A percentile compares a stretch with the other conserved stretches of the same genome.
Evolutionary conservation across 306 rosid species (phyloP).

Genomic region (Vigna mungo): DNA sequence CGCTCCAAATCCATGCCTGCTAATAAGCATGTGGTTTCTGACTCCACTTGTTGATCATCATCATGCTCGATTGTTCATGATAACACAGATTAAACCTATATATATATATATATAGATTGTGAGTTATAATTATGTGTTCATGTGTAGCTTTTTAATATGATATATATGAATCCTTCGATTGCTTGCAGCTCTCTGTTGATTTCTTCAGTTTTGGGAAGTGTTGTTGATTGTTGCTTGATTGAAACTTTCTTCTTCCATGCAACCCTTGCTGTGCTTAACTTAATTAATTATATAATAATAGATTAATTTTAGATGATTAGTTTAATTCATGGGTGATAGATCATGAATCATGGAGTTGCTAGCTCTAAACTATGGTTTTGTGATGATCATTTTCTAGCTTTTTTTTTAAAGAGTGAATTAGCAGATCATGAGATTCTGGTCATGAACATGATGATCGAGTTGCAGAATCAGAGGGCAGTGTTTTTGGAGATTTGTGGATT

Average conservation of each 20-base stretch:
- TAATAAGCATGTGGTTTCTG: constrained; percentile 27
- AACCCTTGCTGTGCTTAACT: background rate
- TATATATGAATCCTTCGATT: constrained; percentile 6
- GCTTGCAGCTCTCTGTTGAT: constrained; percentile 11
- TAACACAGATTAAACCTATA: background rate
- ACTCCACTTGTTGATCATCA: constrained; percentile 16
- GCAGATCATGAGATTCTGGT: background rate
- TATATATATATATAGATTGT: background rate
- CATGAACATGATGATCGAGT: background rate
- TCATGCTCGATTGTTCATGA: background rate
- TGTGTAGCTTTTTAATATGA: background rate
- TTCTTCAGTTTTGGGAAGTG: background rate
- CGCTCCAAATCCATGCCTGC: constrained; percentile 68
- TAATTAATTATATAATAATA: too few relatives aligned
- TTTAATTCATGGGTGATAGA: too few relatives aligned
- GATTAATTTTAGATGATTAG: background rate
- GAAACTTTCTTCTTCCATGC: constrained; percentile 13
- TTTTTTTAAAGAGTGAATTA: too few relatives aligned
- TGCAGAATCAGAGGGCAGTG: background rate
- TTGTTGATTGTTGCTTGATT: constrained; percentile 15
- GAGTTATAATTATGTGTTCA: constrained; percentile 38
- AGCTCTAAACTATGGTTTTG: background rate
- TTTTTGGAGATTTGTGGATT: background rate
- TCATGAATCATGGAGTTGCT: background rate
- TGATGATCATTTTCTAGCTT: background rate